These are phyloP conservation scores for Penicillium cosmopolitanum DNA, from an alignment of 495 filamentous ascomycete genomes.

Conservation along the genomic window DNA sequence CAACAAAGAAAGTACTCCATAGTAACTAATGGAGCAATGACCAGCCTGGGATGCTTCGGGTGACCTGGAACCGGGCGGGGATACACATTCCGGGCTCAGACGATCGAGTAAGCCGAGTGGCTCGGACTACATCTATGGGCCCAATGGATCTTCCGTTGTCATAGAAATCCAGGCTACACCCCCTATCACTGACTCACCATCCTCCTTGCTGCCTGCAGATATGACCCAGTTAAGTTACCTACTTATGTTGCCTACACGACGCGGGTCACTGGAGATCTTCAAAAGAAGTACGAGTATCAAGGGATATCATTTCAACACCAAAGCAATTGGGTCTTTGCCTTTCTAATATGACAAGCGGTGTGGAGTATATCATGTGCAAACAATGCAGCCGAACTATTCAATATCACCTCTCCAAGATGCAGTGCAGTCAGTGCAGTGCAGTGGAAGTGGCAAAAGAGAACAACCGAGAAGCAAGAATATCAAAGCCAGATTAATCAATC, in stretches of 20 bases:
- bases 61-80: constrained; percentile 15
- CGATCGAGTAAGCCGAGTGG: constrained; percentile 5
- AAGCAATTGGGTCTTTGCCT: constrained; percentile 17
- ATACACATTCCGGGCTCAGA: constrained; percentile 28
- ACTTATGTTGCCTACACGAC: not conserved
- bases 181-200: not conserved
- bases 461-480: constrained; percentile 18
- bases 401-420: constrained; percentile 10
- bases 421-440: not conserved
- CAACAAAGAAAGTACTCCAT: too few relatives aligned
- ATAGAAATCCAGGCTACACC: not conserved
- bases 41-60: too few relatives aligned
- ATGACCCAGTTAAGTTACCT: not conserved
- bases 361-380: constrained; percentile 17
- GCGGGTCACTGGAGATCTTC: not conserved
- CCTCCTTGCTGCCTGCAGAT: constrained; percentile 6
- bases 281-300: constrained; percentile 10
- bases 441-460: constrained; percentile 7
- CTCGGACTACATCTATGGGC: not conserved
- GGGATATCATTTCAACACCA: constrained; percentile 18
- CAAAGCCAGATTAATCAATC: constrained; percentile 19
- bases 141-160: not conserved
- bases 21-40: too few relatives aligned
- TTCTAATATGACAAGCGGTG: constrained; percentile 22
- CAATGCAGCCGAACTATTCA: constrained; percentile 20